Evolutionary conservation across 1,284 basidiomycete species (phyloP), one percentile per base, ranked within the genome.

Genomic region (Sanghuangporus sanghuang): DNA sequence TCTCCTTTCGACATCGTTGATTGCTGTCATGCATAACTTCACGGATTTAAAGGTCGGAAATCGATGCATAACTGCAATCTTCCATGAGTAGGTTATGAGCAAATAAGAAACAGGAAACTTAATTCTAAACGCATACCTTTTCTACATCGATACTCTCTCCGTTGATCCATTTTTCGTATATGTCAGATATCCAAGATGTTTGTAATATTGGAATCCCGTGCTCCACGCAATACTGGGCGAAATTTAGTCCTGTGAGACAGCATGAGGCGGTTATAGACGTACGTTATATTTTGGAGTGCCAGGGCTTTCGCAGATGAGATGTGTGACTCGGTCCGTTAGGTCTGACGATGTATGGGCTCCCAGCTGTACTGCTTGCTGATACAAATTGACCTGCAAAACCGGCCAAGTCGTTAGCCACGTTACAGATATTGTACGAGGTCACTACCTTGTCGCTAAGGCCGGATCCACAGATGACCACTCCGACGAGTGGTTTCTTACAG

Each of bases 281-380:
- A 84, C 90, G 71, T 72, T 77, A 71, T 94, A 94, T 72, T 95
- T 95, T n/a, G 86, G 81, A 27, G 90, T 86, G 6, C 89, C 89
- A 66, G 88, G 85, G 16, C 76, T 76, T 35, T 76, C 77, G 0
- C 92, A 89, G 53, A 95, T 77, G 42, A 95, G 80, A 74, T 95
- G 92, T 0, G 92, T 94, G 35, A 92, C 89, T 58, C 80, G 81
- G 71, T 92, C 89, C 0, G 90, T 93, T 61, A 95, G 85, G 62
- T 89, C 86, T 21, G 75, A 81, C 8, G 82, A 78, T 50, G 83
- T 79, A 32, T 78, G 76, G 14, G 90, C 92, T 14, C 92, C 93
- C 7, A 94, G 84, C 70, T 91, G 86, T 35, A 85, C 73, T 1
- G 89, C 92, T 69, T 87, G 81, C 64, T 86, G 87, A 70, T 90